Evolutionary conservation across 2,329 filamentous ascomycete species (phyloP).

Genomic region (Karstenula rhodostoma): DNA sequence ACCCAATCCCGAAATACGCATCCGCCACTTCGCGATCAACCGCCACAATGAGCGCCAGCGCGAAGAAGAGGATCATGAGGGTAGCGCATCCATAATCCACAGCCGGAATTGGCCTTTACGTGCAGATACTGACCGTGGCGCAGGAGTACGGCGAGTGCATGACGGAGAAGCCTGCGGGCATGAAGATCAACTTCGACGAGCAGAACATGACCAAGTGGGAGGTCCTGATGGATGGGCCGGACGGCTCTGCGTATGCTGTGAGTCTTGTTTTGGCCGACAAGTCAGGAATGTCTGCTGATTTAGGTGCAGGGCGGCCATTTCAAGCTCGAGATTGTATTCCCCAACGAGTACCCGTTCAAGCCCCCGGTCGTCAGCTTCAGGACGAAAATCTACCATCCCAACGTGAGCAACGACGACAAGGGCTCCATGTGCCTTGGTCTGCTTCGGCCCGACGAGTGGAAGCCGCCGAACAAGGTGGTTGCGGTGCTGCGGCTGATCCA

Average conservation of each 20-base stretch:
- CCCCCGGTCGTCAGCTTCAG: conserved; percentile 79
- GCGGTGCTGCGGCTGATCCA: conserved; percentile 80
- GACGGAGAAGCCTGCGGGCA: conserved; percentile 45
- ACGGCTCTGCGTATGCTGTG: conserved; percentile 71
- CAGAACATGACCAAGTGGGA: conserved; percentile 74
- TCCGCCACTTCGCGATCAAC: conserved; percentile 11
- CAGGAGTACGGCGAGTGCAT: conserved; percentile 50
- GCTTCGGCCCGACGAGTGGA: conserved; percentile 89
- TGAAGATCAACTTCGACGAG: conserved; percentile 62
- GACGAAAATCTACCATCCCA: conserved; percentile 95
- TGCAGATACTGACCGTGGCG: conserved; percentile 19
- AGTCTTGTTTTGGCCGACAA: conserved; percentile 28
- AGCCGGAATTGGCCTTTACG: not conserved
- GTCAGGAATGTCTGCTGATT: conserved; percentile 19
- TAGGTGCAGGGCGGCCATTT: conserved; percentile 71
- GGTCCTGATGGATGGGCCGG: conserved; percentile 71
- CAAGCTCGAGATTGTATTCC: conserved; percentile 75
- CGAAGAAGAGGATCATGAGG: conserved; percentile 58
- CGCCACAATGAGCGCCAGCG: conserved; percentile 46
- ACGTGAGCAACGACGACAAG: conserved; percentile 85
- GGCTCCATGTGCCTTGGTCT: conserved; percentile 87
- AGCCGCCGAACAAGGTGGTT: conserved; percentile 79
- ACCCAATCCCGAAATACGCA: conserved; percentile 15
- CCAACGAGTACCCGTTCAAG: conserved; percentile 88
- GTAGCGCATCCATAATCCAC: conserved; percentile 26